Percentiles rank a stretch among this genome's conserved stretches.
These are phyloP conservation scores for Cladobotryum protrusum DNA, from an alignment of 2,329 filamentous ascomycete genomes.

Conservation along the genomic window DNA sequence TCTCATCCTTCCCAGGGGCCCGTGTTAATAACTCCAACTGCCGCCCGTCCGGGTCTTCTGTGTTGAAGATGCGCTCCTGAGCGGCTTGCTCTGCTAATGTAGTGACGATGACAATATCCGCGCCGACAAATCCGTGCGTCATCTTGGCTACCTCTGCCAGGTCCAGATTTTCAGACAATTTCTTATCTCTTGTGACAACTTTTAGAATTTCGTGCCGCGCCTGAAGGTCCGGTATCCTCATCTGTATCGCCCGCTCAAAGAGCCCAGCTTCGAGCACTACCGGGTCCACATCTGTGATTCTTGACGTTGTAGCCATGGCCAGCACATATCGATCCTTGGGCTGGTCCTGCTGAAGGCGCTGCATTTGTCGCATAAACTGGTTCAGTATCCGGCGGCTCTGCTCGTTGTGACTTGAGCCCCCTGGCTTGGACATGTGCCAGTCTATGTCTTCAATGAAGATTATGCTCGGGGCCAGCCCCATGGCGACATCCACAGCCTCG, in stretches of 20 bases:
- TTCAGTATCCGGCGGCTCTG: constrained; percentile 85
- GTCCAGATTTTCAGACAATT: constrained; percentile 63
- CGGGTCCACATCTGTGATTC: constrained; percentile 79
- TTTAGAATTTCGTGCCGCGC: constrained; percentile 73
- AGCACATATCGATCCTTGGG: constrained; percentile 71
- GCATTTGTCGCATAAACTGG: constrained; percentile 82
- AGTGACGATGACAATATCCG: constrained; percentile 68
- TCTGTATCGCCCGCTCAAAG: constrained; percentile 79
- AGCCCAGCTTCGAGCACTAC: constrained; percentile 65
- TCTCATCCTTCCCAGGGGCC: constrained; percentile 4
- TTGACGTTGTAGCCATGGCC: constrained; percentile 85
- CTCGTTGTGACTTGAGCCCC: constrained; percentile 75
- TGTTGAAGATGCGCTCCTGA: constrained; percentile 27
- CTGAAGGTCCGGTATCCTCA: constrained; percentile 76
- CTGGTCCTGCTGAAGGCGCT: constrained; percentile 65
- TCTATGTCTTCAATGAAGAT: constrained; percentile 93
- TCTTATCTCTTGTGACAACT: constrained; percentile 61
- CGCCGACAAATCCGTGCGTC: constrained; percentile 89
- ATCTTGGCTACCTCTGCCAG: constrained; percentile 68
- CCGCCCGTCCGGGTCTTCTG: constrained; percentile 20
- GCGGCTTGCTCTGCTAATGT: constrained; percentile 36
- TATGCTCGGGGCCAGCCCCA: constrained; percentile 76
- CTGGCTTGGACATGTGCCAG: constrained; percentile 66
- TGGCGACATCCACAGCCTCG: constrained; percentile 65
- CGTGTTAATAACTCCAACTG: constrained; percentile 7